These are phyloP conservation scores for Fusarium veterinarium DNA, from an alignment of 2,329 filamentous ascomycete genomes.

Conservation along the genomic window DNA sequence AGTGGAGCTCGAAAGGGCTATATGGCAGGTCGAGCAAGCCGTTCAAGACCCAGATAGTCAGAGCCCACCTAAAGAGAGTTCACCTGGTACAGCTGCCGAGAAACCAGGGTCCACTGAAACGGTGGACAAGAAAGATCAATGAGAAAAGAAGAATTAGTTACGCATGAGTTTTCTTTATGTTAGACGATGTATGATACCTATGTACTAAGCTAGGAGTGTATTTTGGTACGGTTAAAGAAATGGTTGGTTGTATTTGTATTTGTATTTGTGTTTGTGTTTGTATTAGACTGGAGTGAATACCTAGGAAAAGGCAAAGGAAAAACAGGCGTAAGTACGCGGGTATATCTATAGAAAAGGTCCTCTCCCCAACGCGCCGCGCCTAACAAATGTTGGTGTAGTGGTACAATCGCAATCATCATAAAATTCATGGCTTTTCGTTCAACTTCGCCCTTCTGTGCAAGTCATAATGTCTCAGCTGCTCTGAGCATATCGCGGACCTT, in stretches of 20 bases:
- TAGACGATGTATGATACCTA: conserved; percentile 43
- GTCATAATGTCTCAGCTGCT: conserved; percentile 42
- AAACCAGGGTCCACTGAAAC: conserved; percentile 20
- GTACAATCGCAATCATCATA: conserved; percentile 37
- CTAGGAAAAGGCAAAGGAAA: background rate
- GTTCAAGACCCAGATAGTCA: conserved; percentile 53
- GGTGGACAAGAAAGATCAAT: conserved; percentile 35
- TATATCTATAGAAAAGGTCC: conserved; percentile 43
- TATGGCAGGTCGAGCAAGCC: conserved; percentile 75
- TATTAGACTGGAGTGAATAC: conserved; percentile 25
- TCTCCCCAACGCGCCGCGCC: conserved; percentile 37
- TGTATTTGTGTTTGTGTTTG: background rate
- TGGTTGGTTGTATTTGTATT: conserved; percentile 29
- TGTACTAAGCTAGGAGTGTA: conserved; percentile 16
- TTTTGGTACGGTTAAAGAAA: conserved; percentile 5
- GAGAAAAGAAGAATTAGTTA: conserved; percentile 12
- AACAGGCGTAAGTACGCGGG: conserved; percentile 39
- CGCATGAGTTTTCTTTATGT: conserved; percentile 14
- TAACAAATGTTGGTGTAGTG: conserved; percentile 3
- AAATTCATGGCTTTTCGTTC: conserved; percentile 3
- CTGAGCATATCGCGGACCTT: conserved; percentile 36
- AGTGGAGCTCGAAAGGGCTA: conserved; percentile 78
- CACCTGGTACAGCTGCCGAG: conserved; percentile 26
- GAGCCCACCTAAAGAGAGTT: conserved; percentile 17
- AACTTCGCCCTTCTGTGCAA: background rate